phyloP scores from a whole-genome alignment of 2,329 filamentous ascomycete species.

The Hysterium pulicare region DNA sequence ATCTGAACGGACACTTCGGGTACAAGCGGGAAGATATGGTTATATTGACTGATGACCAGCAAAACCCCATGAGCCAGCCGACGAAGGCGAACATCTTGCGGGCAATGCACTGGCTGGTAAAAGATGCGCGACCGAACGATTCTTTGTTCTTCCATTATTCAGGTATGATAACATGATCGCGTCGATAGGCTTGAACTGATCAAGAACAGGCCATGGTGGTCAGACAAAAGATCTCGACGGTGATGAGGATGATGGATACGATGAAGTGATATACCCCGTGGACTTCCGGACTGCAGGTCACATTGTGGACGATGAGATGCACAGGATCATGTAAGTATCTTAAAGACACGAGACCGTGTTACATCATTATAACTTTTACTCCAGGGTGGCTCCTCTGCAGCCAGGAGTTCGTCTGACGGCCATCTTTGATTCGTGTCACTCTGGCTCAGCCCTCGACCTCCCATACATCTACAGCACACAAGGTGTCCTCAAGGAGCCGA shows the following conservation, averaged over 20 bases:
- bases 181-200: background rate
- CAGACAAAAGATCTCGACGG: constrained; percentile 76
- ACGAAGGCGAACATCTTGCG: constrained; percentile 93
- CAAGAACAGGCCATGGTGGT: constrained; percentile 66
- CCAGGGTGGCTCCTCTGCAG: constrained; percentile 65
- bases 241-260: constrained; percentile 77
- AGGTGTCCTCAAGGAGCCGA: constrained; percentile 76
- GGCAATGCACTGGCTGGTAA: constrained; percentile 97
- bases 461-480: constrained; percentile 80
- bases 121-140: constrained; percentile 87
- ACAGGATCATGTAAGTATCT: constrained; percentile 59
- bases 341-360: background rate
- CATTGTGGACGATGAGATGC: constrained; percentile 82
- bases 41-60: constrained; percentile 90
- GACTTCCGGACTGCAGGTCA: constrained; percentile 77
- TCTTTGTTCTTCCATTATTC: constrained; percentile 98
- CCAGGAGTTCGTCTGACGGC: constrained; percentile 80
- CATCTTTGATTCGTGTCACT: constrained; percentile 81
- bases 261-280: constrained; percentile 81
- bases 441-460: constrained; percentile 71
- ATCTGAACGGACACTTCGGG: constrained; percentile 82
- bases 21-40: constrained; percentile 98
- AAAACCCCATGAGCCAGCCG: constrained; percentile 95
- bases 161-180: constrained; percentile 55
- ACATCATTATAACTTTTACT: constrained; percentile 11